A percentile compares a stretch with the other conserved stretches of the same genome.
Evolutionary conservation across 345 rosid species (phyloP).

Genomic region (Boechera retrofracta): DNA sequence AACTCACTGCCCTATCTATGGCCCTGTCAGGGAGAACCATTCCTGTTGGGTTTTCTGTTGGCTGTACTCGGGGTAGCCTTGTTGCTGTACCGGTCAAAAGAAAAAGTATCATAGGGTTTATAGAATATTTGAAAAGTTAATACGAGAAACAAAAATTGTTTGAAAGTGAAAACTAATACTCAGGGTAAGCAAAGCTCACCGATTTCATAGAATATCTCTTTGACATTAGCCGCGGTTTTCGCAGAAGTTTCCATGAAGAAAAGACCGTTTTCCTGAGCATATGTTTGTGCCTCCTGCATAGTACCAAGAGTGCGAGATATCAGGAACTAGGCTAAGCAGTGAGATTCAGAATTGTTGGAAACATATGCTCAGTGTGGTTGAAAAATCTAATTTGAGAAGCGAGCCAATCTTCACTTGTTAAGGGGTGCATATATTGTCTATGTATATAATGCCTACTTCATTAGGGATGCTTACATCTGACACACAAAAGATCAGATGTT

Average conservation of each 20-base stretch:
- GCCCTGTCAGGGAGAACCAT: conserved; percentile 90
- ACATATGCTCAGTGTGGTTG: background rate
- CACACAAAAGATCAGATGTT: conserved; percentile 15
- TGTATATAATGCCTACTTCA: conserved; percentile 14
- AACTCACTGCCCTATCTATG: conserved; percentile 62
- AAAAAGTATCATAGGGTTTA: conserved; percentile 3
- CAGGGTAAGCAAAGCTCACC: conserved; percentile 49
- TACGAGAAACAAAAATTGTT: background rate
- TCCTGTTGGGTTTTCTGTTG: conserved; percentile 80
- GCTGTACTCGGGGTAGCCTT: conserved; percentile 85
- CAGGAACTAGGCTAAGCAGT: conserved; percentile 22
- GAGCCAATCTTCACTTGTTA: background rate
- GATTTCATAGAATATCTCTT: conserved; percentile 88
- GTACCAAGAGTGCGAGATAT: background rate
- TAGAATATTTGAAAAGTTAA: background rate
- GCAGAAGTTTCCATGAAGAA: conserved; percentile 99
- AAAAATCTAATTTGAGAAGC: background rate
- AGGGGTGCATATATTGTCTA: background rate
- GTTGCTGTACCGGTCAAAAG: conserved; percentile 57
- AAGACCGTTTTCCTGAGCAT: conserved; percentile 86
- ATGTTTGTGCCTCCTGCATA: conserved; percentile 82
- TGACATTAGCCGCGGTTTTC: conserved; percentile 87
- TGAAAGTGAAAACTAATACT: background rate
- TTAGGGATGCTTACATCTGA: background rate
- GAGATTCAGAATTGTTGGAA: conserved; percentile 8